Percentiles rank a stretch among this genome's conserved stretches.
These are phyloP conservation scores for Chamaecrista fasciculata DNA, from an alignment of 306 rosid species.

Conservation along the genomic window DNA sequence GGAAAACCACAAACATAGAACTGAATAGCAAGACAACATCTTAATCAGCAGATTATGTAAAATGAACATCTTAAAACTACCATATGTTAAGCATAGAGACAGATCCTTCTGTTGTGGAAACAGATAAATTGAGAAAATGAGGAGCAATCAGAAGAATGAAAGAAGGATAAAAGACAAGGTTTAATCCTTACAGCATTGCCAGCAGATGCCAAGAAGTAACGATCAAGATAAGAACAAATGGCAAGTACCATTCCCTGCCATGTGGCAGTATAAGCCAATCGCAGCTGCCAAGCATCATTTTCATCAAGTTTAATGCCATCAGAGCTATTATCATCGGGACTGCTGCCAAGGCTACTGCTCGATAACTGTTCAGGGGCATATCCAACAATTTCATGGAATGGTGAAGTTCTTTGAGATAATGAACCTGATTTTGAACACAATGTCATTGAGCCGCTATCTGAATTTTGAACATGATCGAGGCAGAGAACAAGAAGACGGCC, in stretches of 20 bases:
- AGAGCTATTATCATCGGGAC: constrained; percentile 80
- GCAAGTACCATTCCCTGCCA: constrained; percentile 85
- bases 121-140: constrained; percentile 18
- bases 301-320: constrained; percentile 88
- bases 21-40: constrained; percentile 51
- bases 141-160: neutral
- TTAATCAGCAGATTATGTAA: constrained; percentile 24
- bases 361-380: constrained; percentile 78
- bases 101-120: constrained; percentile 17
- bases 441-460: constrained; percentile 90
- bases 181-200: constrained; percentile 75
- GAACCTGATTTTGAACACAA: constrained; percentile 73
- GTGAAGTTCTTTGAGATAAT: constrained; percentile 72
- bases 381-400: constrained; percentile 71
- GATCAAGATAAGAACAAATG: constrained; percentile 87
- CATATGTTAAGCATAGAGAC: neutral
- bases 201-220: constrained; percentile 89
- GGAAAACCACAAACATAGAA: constrained; percentile 86
- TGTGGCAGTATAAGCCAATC: constrained; percentile 49
- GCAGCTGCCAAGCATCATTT: constrained; percentile 89
- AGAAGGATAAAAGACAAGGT: constrained; percentile 4
- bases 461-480: constrained; percentile 83
- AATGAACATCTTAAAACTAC: neutral
- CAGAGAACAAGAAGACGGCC: constrained; percentile 90
- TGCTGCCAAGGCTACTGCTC: constrained; percentile 82